These are phyloP conservation scores for Dictyostelium firmibasis DNA, from an alignment of 78 protist species.

Conservation along the genomic window DNA sequence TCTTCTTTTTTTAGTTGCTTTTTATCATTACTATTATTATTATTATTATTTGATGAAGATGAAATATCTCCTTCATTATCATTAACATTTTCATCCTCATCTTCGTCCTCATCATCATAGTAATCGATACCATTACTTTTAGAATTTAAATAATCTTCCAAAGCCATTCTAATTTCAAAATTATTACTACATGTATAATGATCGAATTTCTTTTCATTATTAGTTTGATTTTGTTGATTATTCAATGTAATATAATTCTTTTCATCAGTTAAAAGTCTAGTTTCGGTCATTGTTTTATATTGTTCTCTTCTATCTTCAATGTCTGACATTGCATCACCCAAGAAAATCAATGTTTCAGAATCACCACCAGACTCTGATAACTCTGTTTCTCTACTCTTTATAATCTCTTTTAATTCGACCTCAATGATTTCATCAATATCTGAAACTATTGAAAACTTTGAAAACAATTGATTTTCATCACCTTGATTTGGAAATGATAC, in stretches of 20 bases:
- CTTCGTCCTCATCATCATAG: neutral
- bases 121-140: neutral
- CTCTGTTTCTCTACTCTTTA: neutral
- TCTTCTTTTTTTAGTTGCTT: too few species aligned
- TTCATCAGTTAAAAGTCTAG: neutral
- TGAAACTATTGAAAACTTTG: slow-evolving; percentile 29
- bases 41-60: neutral
- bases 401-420: neutral
- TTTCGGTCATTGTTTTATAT: slow-evolving; percentile 12
- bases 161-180: slow-evolving; percentile 31
- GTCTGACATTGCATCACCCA: neutral
- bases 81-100: neutral
- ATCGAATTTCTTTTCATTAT: neutral
- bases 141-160: slow-evolving; percentile 20
- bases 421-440: slow-evolving; percentile 3
- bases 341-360: neutral
- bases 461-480: slow-evolving; percentile 16
- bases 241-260: neutral
- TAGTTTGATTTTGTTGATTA: neutral
- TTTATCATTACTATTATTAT: neutral
- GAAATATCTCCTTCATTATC: neutral
- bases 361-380: slow-evolving; percentile 17
- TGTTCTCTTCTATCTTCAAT: neutral
- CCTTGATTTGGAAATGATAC: slow-evolving; percentile 22
- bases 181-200: slow-evolving; percentile 38